Conservation (phyloP, 2,329 filamentous ascomycete genomes). For the Rhinocladiella mackenziei region DNA sequence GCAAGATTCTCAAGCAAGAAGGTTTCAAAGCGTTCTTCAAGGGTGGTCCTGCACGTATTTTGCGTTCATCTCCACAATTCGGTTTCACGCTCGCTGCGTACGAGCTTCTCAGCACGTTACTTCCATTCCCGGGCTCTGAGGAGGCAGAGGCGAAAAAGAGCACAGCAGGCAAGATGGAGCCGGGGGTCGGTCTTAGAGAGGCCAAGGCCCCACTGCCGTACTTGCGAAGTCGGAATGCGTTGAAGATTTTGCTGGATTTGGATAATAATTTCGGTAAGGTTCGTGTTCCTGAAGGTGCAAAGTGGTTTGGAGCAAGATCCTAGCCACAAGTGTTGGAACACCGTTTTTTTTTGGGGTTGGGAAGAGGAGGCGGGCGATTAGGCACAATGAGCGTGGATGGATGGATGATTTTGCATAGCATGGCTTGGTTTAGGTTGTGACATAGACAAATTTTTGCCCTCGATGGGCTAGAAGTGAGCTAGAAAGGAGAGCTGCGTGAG, state of each 20-base stretch:
- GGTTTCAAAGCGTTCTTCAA: conserved; percentile 98
- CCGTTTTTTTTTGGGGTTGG: too few relatives aligned
- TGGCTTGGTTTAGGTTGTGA: too few relatives aligned
- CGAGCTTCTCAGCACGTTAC: conserved; percentile 75
- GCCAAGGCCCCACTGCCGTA: conserved; percentile 63
- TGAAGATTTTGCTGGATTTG: conserved; percentile 92
- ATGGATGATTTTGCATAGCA: too few relatives aligned
- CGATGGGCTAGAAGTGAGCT: too few relatives aligned
- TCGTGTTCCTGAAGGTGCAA: conserved; percentile 48
- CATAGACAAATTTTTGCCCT: too few relatives aligned
- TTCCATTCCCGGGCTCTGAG: conserved; percentile 70
- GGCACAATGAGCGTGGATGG: too few relatives aligned
- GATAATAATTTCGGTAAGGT: conserved; percentile 87
- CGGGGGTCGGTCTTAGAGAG: conserved; percentile 59
- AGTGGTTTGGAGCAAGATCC: too few relatives aligned
- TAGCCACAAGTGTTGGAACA: too few relatives aligned
- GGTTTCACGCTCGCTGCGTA: conserved; percentile 96
- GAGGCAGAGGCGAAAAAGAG: conserved; percentile 48
- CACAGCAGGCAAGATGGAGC: conserved; percentile 57
- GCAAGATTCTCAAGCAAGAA: conserved; percentile 81
- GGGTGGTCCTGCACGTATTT: conserved; percentile 88
- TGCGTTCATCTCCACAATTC: conserved; percentile 94
- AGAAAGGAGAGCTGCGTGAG: too few relatives aligned
- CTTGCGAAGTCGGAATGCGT: conserved; percentile 75
- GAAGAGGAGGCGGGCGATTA: too few relatives aligned